phyloP scores from a whole-genome alignment of 1,284 basidiomycete genomes.

The Malassezia arunalokei region DNA sequence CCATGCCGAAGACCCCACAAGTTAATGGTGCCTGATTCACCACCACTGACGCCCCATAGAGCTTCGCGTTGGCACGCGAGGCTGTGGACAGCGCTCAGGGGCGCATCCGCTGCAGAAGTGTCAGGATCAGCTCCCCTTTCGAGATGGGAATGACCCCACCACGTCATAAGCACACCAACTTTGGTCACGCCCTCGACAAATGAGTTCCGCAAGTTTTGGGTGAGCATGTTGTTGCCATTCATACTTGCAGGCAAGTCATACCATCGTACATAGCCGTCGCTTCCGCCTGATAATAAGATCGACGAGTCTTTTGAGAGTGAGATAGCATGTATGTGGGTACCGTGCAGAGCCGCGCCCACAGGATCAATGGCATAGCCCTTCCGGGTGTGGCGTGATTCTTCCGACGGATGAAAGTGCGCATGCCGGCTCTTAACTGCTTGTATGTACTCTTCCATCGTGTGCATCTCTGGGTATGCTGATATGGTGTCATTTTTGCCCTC shows the following conservation, averaged over 20 bases:
- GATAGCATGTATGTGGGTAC: conserved; percentile 70
- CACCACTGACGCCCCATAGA: conserved; percentile 37
- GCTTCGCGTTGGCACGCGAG: conserved; percentile 37
- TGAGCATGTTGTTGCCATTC: conserved; percentile 75
- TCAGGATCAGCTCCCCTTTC: conserved; percentile 3
- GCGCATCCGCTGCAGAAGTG: conserved; percentile 18
- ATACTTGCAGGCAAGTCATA: conserved; percentile 82
- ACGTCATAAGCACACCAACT: conserved; percentile 69
- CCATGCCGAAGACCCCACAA: conserved; percentile 84
- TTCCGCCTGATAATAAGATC: conserved; percentile 76
- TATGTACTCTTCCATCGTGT: conserved; percentile 10
- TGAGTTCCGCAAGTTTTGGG: conserved; percentile 75
- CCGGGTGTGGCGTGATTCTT: background rate
- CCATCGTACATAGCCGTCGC: conserved; percentile 83
- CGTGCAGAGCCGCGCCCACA: conserved; percentile 78
- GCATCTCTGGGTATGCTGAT: background rate
- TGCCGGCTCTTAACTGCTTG: conserved; percentile 2
- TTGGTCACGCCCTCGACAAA: conserved; percentile 88
- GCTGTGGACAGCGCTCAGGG: conserved; percentile 36
- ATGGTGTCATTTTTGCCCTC: background rate
- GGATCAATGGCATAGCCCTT: conserved; percentile 59
- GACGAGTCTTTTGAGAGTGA: conserved; percentile 74
- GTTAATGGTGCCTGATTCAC: conserved; percentile 50
- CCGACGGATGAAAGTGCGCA: conserved; percentile 4
- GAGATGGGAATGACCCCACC: conserved; percentile 58